Evolutionary conservation across 352 stramenopile species (phyloP), one percentile per base, ranked within the genome.

Genomic region (Globisporangium spiculum): DNA sequence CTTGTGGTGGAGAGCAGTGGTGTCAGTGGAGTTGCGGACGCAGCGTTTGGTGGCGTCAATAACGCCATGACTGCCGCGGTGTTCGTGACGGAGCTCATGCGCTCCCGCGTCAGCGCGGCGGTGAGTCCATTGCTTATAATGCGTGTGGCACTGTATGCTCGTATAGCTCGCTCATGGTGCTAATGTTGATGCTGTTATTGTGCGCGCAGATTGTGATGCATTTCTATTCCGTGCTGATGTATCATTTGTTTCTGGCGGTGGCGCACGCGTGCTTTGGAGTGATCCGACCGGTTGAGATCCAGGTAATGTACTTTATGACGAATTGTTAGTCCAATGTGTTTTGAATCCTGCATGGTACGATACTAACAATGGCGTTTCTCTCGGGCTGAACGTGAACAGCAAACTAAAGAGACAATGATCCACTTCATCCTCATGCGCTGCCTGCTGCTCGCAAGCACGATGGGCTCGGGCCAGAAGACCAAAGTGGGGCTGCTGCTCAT

Each of bases 331-430:
- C 38, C 38, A 7, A 14, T 12, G 34, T 41, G 34, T 41, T 41
- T 41, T 41, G 2, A 41, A 41, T 1, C 10, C 16, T 14, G 36
- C 36, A 44, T 44, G 36, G 16, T 44, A 44, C 36, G 12, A 44
- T 44, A 44, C 36, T 44, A 44, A 18, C 12, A 18, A 18, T 44
- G 36, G 36, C 16, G 36, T 44, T 44, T 59, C 14, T 58, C 53
- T 58, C 6, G 4, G 32, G 32, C 7, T 9, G 8, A 38, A 3
- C 16, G 18, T 60, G 12, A 44, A 18, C 32, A 93, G 74, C 85
- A 90, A 79, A 91, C 85, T 26, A 93, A 93, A 53, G 85, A 93
- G 62, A 91, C 81, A 22, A 82, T 93, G 64, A 80, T 93, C 59
- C 83, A 89, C 53, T 93, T 91, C 50, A 68, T 90, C 22, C 66